Base-by-base conservation (phyloP, 805 yeast genomes). In the Lachancea dasiensis region DNA sequence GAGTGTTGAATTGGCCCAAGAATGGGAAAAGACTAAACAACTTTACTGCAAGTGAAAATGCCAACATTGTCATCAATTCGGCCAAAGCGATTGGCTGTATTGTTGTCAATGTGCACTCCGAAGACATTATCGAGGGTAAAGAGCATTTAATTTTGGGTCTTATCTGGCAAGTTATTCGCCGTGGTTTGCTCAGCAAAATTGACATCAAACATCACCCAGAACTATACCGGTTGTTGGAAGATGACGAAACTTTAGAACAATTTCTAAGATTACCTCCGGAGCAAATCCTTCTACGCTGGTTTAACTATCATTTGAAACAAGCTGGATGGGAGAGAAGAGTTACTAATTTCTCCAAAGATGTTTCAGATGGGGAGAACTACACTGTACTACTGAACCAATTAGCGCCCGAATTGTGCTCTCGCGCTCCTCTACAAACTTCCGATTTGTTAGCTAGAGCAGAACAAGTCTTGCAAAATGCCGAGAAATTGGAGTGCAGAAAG, bases 1-100 rank as follows among this genome's bases (percentile, higher is more conserved):
- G 98, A 72, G 98, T 92, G 13, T 74, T 92, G 58, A 92, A 92
- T 63, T 69, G 80, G 60, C 94, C 97, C 18, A 83, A 81, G 60
- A 73, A 73, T 50, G 83, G 82, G 43, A 89, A 86, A 64, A 64
- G 74, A 13, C 73, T 92, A 60, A 92, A 92, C 70, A 86, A 86
- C 58, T 92, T 92, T 72, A 92, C 89, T 48, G 90, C 94, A 79
- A 76, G 84, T 48, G 98, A 92, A 67, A 92, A 92, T 64, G 96
- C 97, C 38, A 92, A 92, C 65, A 89, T 92, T 49, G 97, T 92
- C 26, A 86, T 92, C 65, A 92, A 92, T 64, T 92, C 98, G 3
- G 98, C 98, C 21, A 92, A 92, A 67, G 98, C 97, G 37, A 92
- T 92, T 65, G 98, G 98, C 15, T 90, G 97, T 72, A 84, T 92